These are phyloP conservation scores for Periconia sp. DNA, from an alignment of 2,329 filamentous ascomycete species.

Conservation along the genomic window DNA sequence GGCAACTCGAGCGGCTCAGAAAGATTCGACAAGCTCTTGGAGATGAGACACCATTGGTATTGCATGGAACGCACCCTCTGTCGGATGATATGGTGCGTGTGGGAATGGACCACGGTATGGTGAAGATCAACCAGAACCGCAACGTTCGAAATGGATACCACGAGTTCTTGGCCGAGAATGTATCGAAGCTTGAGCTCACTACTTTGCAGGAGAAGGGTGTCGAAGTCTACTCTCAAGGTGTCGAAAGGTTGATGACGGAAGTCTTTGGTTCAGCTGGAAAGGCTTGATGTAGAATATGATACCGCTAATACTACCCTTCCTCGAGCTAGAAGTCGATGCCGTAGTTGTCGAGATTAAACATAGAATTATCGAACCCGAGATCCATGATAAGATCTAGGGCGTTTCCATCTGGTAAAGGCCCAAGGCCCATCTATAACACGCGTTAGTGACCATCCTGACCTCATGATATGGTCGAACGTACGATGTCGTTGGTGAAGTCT, in stretches of 20 bases:
- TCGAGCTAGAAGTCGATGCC: too few relatives aligned
- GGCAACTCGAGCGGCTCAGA: constrained; percentile 50
- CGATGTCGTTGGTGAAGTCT: too few relatives aligned
- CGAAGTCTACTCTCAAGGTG: constrained; percentile 27
- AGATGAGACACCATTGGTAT: constrained; percentile 53
- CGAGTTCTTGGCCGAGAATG: constrained; percentile 51
- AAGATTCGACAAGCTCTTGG: constrained; percentile 54
- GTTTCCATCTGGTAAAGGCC: too few relatives aligned
- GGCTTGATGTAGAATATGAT: too few relatives aligned
- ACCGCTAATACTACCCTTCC: too few relatives aligned
- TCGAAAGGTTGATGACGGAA: constrained; percentile 12
- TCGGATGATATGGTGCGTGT: constrained; percentile 57
- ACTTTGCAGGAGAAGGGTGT: constrained; percentile 58
- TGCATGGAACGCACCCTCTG: constrained; percentile 64
- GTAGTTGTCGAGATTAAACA: too few relatives aligned
- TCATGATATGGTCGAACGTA: too few relatives aligned
- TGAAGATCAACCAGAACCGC: constrained; percentile 63
- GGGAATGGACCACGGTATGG: constrained; percentile 58
- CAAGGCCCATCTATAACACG: too few relatives aligned
- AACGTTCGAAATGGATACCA: constrained; percentile 57
- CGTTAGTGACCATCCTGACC: too few relatives aligned
- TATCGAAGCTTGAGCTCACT: constrained; percentile 56
- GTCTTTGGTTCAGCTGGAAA: constrained; percentile 8
- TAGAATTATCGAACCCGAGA: too few relatives aligned
- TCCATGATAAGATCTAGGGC: too few relatives aligned